These are phyloP conservation scores for Phytopythium kandeliae DNA, from an alignment of 352 stramenopile genomes.

Conservation along the genomic window DNA sequence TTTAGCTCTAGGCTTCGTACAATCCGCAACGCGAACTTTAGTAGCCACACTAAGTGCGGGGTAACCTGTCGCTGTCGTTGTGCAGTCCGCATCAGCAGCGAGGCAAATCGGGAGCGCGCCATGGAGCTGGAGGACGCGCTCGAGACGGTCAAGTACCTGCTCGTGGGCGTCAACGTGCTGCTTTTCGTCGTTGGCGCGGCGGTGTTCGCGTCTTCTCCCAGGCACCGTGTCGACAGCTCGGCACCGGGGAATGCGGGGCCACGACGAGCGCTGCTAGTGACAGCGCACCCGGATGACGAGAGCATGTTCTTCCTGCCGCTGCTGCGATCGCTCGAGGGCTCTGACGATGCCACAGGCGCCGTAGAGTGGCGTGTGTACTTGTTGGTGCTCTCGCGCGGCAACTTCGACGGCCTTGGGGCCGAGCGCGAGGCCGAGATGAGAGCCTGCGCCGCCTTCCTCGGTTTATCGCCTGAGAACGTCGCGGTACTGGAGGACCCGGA, in stretches of 20 bases:
- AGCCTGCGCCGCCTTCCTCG: conserved; percentile 43
- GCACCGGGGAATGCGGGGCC: conserved; percentile 5
- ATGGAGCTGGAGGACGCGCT: conserved; percentile 28
- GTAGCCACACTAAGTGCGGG: conserved; percentile 3
- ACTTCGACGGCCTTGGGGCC: conserved; percentile 89
- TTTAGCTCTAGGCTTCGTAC: too few relatives aligned
- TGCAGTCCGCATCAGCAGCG: too few relatives aligned
- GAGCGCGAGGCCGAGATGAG: conserved; percentile 82
- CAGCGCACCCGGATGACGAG: conserved; percentile 96
- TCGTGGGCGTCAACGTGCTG: conserved; percentile 53
- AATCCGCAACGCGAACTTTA: background rate
- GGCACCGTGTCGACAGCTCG: background rate
- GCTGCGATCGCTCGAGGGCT: conserved; percentile 48
- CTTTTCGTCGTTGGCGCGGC: conserved; percentile 42
- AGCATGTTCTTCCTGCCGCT: conserved; percentile 97
- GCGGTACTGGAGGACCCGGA: conserved; percentile 69
- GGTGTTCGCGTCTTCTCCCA: conserved; percentile 20
- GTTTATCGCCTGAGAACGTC: conserved; percentile 39
- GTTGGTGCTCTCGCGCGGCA: conserved; percentile 89
- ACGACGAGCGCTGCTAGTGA: conserved; percentile 80
- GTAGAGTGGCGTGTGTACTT: conserved; percentile 64
- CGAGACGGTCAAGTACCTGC: conserved; percentile 50
- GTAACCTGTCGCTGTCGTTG: too few relatives aligned
- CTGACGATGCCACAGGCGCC: conserved; percentile 3
- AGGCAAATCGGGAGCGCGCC: too few relatives aligned